phyloP scores from a whole-genome alignment of 805 yeast genomes.

The Ogataea philodendri region DNA sequence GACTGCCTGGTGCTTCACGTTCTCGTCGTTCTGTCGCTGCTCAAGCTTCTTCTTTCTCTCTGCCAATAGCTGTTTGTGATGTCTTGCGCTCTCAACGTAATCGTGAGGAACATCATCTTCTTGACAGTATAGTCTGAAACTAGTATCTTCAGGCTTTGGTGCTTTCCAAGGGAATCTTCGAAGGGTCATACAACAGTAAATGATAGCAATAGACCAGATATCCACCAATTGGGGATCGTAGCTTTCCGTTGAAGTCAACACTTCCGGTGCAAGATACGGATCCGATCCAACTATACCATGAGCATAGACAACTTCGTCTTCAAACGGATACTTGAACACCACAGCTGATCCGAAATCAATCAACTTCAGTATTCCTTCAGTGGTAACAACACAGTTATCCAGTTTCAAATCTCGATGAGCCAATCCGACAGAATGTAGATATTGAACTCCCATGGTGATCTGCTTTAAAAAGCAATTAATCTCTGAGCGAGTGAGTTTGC shows the following conservation, averaged over 20 bases:
- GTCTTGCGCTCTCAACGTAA: constrained; percentile 65
- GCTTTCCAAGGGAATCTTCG: constrained; percentile 88
- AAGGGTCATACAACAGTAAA: constrained; percentile 82
- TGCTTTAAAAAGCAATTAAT: constrained; percentile 81
- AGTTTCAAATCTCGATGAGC: constrained; percentile 82
- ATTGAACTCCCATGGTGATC: constrained; percentile 66
- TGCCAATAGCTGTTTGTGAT: constrained; percentile 61
- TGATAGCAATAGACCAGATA: constrained; percentile 82
- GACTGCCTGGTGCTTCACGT: constrained; percentile 3
- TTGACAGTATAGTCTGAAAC: constrained; percentile 62
- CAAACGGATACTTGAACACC: constrained; percentile 75
- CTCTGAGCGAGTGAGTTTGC: constrained; percentile 76
- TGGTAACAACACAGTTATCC: constrained; percentile 78
- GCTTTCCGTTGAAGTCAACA: constrained; percentile 46
- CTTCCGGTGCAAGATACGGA: constrained; percentile 86
- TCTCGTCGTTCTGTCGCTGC: constrained; percentile 25
- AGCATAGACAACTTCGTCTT: constrained; percentile 53
- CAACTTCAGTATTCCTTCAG: constrained; percentile 68
- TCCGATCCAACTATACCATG: constrained; percentile 84
- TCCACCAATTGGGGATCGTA: constrained; percentile 81
- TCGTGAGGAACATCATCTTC: constrained; percentile 77
- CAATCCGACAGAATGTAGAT: constrained; percentile 72
- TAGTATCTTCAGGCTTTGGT: constrained; percentile 66
- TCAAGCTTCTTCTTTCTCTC: constrained; percentile 55
- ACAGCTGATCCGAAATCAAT: constrained; percentile 86